phyloP scores from a whole-genome alignment of 306 rosid species.

The Cyamopsis tetragonoloba region DNA sequence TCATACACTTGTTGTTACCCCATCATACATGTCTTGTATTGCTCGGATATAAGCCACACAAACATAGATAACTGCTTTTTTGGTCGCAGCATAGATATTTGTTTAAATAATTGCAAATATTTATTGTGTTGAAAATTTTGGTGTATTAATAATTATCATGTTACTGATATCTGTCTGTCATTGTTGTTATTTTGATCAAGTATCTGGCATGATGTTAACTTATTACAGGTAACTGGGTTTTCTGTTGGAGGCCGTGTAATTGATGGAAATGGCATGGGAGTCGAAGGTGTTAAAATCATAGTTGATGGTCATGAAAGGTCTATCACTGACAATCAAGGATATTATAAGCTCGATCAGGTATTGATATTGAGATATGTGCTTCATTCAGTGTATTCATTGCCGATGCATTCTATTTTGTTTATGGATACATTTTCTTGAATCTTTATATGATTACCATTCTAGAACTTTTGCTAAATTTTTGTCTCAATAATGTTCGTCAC shows the following conservation, averaged over 20 bases:
- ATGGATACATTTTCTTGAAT: background rate
- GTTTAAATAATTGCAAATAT: slow-evolving; percentile 3
- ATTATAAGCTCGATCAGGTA: slow-evolving; percentile 99
- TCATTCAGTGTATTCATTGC: background rate
- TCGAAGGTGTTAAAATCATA: slow-evolving; percentile 80
- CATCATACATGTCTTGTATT: too few species aligned
- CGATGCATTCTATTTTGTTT: background rate
- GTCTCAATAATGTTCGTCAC: slow-evolving; percentile 3
- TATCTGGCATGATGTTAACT: slow-evolving; percentile 16
- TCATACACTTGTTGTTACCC: too few species aligned
- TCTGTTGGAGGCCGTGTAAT: slow-evolving; percentile 95
- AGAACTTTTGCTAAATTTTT: background rate
- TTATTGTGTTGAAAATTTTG: background rate
- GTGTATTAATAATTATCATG: background rate
- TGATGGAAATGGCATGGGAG: slow-evolving; percentile 81
- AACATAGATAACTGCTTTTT: too few species aligned
- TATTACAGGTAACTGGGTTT: slow-evolving; percentile 90
- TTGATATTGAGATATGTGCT: slow-evolving; percentile 12
- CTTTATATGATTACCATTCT: background rate
- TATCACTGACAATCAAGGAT: slow-evolving; percentile 86
- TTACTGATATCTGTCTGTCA: background rate
- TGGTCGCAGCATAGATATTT: too few species aligned
- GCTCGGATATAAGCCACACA: too few species aligned
- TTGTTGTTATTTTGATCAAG: slow-evolving; percentile 7
- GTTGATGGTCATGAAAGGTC: slow-evolving; percentile 94